These are phyloP conservation scores for Mycocentrospora acerina DNA, from an alignment of 2,329 filamentous ascomycete species.

Conservation along the genomic window DNA sequence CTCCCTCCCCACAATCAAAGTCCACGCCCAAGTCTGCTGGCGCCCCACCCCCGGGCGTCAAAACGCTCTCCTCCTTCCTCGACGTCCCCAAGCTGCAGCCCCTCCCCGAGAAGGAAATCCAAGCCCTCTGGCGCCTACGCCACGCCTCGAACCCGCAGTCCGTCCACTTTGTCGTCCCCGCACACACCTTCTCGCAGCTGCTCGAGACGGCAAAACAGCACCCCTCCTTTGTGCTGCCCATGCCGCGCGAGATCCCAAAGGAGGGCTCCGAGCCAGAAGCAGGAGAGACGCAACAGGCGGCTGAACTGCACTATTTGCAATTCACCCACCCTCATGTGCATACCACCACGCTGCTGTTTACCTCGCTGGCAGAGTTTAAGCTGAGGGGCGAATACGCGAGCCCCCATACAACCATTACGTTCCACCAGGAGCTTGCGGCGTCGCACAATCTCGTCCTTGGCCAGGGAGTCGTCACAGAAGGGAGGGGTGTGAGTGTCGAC, in stretches of 20 bases:
- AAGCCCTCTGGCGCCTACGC: conserved; percentile 85
- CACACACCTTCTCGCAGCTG: conserved; percentile 72
- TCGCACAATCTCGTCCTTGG: conserved; percentile 81
- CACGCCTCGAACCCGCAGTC: conserved; percentile 72
- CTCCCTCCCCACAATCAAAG: no score
- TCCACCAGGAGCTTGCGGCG: conserved; percentile 77
- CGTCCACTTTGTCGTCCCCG: conserved; percentile 80
- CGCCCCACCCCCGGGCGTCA: conserved; percentile 56
- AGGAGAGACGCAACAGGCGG: conserved; percentile 55
- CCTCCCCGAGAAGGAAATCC: conserved; percentile 79
- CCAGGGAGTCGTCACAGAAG: conserved; percentile 77
- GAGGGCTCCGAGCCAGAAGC: conserved; percentile 6
- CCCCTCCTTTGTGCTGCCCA: conserved; percentile 88
- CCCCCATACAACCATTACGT: conserved; percentile 91
- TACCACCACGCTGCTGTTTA: conserved; percentile 73
- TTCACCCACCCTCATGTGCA: conserved; percentile 82
- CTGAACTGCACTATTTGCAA: conserved; percentile 94
- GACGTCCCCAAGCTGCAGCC: conserved; percentile 75
- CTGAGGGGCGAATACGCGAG: conserved; percentile 82
- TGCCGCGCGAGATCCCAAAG: conserved; percentile 61
- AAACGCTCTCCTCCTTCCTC: conserved; percentile 68
- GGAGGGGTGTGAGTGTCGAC: conserved; percentile 72
- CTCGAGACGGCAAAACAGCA: conserved; percentile 69
- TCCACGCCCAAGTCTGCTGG: no score
- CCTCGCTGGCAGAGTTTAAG: conserved; percentile 91